These are phyloP conservation scores for Stramenopiles sp. DNA, from an alignment of 352 stramenopile species.

Conservation along the genomic window DNA sequence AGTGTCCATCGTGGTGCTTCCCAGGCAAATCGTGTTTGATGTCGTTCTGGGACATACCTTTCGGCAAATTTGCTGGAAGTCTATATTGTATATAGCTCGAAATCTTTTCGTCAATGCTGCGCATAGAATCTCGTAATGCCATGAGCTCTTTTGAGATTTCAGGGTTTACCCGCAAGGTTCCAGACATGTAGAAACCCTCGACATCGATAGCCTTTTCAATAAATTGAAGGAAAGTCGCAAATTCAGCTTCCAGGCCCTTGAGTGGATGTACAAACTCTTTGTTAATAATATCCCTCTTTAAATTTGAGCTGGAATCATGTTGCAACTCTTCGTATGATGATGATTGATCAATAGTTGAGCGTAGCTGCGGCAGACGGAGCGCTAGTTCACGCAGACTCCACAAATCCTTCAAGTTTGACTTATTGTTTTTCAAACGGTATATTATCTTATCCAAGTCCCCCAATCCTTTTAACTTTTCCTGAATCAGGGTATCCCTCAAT, in stretches of 20 bases:
- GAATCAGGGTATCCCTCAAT: conserved; percentile 55
- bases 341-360: neutral
- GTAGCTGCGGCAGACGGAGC: neutral
- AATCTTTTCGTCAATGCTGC: neutral
- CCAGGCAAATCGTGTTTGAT: neutral
- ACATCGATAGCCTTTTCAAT: neutral
- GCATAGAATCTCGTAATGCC: neutral
- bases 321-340: neutral
- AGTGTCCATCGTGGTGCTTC: conserved; percentile 8
- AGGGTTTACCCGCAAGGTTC: neutral
- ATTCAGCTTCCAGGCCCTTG: neutral
- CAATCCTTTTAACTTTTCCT: conserved; percentile 58
- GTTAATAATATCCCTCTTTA: too few relatives aligned
- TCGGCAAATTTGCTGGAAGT: neutral
- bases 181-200: neutral
- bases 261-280: neutral
- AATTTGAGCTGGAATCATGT: too few relatives aligned
- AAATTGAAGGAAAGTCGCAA: neutral
- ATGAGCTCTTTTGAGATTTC: neutral
- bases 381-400: conserved; percentile 17
- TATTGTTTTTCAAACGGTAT: conserved; percentile 42
- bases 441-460: conserved; percentile 49
- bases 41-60: neutral
- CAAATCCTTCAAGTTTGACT: conserved; percentile 50
- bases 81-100: neutral